Conservation (phyloP, 768 basidiomycete genomes). For the Boletus sensibilis region DNA sequence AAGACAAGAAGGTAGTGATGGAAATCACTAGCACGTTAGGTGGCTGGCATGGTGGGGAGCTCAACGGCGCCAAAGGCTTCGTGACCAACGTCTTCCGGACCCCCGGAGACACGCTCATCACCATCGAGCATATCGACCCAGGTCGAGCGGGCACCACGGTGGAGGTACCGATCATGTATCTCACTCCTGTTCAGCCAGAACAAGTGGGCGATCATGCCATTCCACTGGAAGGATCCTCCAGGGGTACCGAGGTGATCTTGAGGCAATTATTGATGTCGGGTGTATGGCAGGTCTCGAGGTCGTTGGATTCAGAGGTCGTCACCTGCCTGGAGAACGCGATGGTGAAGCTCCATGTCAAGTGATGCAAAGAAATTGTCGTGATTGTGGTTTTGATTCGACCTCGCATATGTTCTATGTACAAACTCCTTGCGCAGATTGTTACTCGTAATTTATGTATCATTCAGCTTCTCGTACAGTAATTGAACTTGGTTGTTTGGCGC, state of each 20-base stretch:
- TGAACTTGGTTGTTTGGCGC: background rate
- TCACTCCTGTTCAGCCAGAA: constrained; percentile 41
- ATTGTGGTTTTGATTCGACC: background rate
- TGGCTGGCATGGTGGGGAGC: constrained; percentile 30
- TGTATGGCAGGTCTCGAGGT: constrained; percentile 25
- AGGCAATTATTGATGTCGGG: constrained; percentile 36
- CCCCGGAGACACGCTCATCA: constrained; percentile 27
- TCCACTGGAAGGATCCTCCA: constrained; percentile 43
- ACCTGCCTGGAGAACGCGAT: constrained; percentile 21
- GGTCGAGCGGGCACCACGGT: constrained; percentile 34
- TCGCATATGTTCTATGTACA: constrained; percentile 6
- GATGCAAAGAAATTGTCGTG: background rate
- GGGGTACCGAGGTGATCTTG: constrained; percentile 46
- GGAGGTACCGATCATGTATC: constrained; percentile 42
- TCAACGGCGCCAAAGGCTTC: constrained; percentile 29
- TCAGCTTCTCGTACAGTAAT: background rate
- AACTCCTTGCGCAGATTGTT: background rate
- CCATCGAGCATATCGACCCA: constrained; percentile 31
- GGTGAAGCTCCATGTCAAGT: constrained; percentile 28
- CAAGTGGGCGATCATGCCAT: constrained; percentile 48
- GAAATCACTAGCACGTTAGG: constrained; percentile 28
- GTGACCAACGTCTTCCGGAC: constrained; percentile 28
- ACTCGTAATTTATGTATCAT: constrained; percentile 8
- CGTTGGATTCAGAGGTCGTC: constrained; percentile 7
- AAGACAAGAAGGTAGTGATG: constrained; percentile 30